Evolutionary conservation across 73 alveolate genomes (phyloP).

Genomic region (Diophrys appendiculata): DNA sequence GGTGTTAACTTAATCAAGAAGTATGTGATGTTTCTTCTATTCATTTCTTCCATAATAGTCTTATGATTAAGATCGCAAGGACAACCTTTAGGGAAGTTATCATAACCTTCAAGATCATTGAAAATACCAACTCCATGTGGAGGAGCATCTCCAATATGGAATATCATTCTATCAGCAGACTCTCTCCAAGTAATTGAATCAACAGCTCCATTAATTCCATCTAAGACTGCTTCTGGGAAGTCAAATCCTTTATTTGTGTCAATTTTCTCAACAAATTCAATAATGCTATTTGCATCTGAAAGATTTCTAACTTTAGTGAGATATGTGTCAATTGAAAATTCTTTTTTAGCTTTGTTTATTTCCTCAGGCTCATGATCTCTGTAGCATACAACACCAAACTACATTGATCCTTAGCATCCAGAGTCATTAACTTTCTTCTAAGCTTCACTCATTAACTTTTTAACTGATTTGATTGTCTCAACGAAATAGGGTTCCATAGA

Average conservation of each 20-base stretch:
- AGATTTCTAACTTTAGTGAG: conserved; percentile 72
- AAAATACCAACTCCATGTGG: conserved; percentile 77
- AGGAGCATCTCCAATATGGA: conserved; percentile 92
- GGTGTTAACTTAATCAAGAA: background rate
- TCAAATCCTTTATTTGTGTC: conserved; percentile 84
- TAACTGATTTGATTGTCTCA: conserved; percentile 73
- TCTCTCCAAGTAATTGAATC: conserved; percentile 87
- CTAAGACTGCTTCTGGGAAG: conserved; percentile 90
- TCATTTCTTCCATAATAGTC: background rate
- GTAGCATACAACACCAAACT: conserved; percentile 83
- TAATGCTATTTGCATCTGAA: conserved; percentile 65
- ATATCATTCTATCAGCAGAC: conserved; percentile 78
- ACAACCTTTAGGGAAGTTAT: conserved; percentile 35
- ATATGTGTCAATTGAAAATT: conserved; percentile 40
- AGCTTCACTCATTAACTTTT: conserved; percentile 68
- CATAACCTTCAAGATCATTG: conserved; percentile 6
- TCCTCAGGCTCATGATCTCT: conserved; percentile 91
- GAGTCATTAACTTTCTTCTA: conserved; percentile 34
- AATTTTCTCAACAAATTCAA: conserved; percentile 63
- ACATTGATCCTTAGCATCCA: conserved; percentile 60
- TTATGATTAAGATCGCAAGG: conserved; percentile 17
- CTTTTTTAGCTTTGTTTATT: background rate
- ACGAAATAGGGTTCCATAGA: conserved; percentile 78
- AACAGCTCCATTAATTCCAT: conserved; percentile 85
- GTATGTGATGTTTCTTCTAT: background rate